Evolutionary conservation across 768 basidiomycete genomes (phyloP).

Genomic region (Pleurotus ostreatus): DNA sequence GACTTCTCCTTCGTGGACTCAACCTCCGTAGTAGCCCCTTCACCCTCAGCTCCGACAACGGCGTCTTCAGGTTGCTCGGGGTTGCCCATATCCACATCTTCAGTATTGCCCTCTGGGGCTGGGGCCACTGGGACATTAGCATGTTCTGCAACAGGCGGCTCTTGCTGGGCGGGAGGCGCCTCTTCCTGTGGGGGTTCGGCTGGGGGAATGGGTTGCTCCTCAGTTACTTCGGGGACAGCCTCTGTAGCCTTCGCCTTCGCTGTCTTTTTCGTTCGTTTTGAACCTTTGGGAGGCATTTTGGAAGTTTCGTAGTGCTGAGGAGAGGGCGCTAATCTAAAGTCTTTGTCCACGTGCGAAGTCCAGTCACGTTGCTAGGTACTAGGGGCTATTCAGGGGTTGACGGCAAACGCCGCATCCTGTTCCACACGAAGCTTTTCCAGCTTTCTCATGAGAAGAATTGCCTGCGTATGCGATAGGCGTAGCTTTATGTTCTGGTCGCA

Average conservation of each 20-base stretch:
- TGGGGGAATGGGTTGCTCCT: not conserved
- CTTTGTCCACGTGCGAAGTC: no score
- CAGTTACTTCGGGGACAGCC: not conserved
- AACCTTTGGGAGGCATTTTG: constrained; percentile 1
- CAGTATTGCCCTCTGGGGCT: not conserved
- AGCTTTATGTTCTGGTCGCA: no score
- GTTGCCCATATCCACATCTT: not conserved
- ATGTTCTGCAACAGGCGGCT: not conserved
- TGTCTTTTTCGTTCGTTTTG: not conserved
- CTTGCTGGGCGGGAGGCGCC: not conserved
- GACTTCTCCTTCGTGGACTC: constrained; percentile 16
- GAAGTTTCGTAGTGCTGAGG: not conserved
- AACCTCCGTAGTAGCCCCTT: constrained; percentile 18
- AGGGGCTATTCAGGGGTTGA: no score
- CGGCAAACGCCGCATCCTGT: no score
- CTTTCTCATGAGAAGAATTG: no score
- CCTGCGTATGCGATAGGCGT: no score
- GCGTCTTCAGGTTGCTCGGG: not conserved
- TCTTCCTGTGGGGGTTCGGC: not conserved
- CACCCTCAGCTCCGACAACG: constrained; percentile 16
- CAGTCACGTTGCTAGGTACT: no score
- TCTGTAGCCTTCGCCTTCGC: not conserved
- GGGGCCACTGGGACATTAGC: not conserved
- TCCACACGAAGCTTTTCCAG: no score
- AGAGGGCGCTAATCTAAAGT: no score